phyloP scores from a whole-genome alignment of 306 rosid genomes.

The Pyrus bretschneideri region DNA sequence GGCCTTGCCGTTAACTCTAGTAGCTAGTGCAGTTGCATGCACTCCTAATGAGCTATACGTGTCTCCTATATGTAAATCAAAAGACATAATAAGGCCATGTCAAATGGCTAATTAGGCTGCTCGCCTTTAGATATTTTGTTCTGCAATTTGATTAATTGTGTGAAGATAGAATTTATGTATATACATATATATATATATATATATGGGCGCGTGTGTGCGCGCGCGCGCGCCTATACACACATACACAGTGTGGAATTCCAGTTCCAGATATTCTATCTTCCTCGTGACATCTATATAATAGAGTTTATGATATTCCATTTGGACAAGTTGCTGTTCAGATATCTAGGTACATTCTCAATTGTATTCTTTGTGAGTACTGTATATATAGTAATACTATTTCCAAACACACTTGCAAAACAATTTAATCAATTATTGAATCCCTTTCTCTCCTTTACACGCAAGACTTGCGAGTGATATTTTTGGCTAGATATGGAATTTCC shows the following conservation, averaged over 20 bases:
- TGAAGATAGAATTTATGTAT: neutral
- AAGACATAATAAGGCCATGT: neutral
- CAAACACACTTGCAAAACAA: neutral
- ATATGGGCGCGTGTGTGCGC: fast-evolving
- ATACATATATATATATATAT: neutral
- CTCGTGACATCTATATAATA: slow-evolving; percentile 9
- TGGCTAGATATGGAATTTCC: neutral
- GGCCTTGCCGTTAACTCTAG: neutral
- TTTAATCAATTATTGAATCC: no score
- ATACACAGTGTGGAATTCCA: neutral
- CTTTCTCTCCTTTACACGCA: neutral
- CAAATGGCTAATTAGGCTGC: neutral
- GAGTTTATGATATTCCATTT: neutral
- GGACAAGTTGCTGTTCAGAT: neutral
- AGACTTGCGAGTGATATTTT: neutral
- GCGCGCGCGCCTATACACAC: fast-evolving
- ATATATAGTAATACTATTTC: neutral
- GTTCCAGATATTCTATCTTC: neutral
- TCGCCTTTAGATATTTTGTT: neutral
- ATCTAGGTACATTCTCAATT: neutral
- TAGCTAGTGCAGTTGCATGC: neutral
- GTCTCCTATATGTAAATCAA: neutral
- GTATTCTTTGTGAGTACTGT: neutral
- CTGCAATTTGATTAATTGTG: neutral
- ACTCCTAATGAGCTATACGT: neutral